A percentile compares a stretch with the other conserved stretches of the same genome.
These are phyloP conservation scores for Condylostoma magnum DNA, from an alignment of 169 alveolate genomes.

Conservation along the genomic window DNA sequence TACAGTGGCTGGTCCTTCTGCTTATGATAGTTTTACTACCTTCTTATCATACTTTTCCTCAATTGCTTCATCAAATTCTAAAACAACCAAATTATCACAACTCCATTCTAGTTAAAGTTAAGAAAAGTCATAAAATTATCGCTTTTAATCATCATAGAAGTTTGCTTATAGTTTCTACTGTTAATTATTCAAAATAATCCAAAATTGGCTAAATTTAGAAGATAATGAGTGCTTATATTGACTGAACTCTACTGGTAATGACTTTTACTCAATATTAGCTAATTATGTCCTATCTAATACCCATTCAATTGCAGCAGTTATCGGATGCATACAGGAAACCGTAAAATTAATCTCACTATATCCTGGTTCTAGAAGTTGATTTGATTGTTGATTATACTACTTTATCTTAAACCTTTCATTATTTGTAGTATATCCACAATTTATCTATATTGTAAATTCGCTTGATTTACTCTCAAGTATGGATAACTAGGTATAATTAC, in stretches of 20 bases:
- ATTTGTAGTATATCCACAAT: too few species aligned
- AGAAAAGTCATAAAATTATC: conserved; percentile 15
- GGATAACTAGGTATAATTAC: too few species aligned
- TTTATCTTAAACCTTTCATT: too few species aligned
- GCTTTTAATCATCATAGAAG: not conserved
- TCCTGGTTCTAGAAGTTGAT: too few species aligned
- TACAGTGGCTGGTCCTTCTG: conserved; percentile 22
- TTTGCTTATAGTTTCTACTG: not conserved
- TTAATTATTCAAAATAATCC: conserved; percentile 11
- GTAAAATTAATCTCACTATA: not conserved
- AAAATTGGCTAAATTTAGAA: conserved; percentile 4
- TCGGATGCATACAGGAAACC: not conserved
- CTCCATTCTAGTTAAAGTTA: not conserved
- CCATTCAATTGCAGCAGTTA: not conserved
- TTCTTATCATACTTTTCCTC: not conserved
- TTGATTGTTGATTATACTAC: too few species aligned
- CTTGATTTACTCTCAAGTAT: too few species aligned
- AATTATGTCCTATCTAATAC: not conserved
- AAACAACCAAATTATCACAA: not conserved
- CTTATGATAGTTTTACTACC: not conserved
- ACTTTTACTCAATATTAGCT: not conserved
- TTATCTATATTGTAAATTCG: too few species aligned
- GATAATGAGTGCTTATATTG: not conserved
- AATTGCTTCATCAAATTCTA: not conserved
- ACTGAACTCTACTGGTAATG: conserved; percentile 1